Base-by-base conservation (phyloP, 495 filamentous ascomycete species). In the Penicillium fimorum region DNA sequence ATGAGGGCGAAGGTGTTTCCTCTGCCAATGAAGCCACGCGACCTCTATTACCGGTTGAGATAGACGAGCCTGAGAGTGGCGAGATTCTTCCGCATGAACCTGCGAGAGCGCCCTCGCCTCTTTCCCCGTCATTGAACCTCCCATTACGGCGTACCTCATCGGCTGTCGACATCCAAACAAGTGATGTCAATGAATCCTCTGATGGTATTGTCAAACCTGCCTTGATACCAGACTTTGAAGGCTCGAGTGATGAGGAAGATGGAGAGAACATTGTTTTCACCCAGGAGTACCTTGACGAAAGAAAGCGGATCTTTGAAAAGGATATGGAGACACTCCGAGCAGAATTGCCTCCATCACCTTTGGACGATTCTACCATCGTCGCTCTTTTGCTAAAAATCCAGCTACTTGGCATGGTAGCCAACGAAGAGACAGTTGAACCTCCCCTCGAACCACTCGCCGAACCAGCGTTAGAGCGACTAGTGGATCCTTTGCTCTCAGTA, bases 231-330 rank as follows among this genome's bases (percentile, higher is more conserved):
- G 70, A 69, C 35, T 73, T 77, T 44, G 59, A 47, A 24, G 60
- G 58, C 25, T 70, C 68, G 9, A 75, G 68, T 47, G 75, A 78
- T 13, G 75, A 77, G 56, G 76, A 79, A 45, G 74, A 78, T n/a
- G 74, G 77, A 38, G 75, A 78, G 18, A 75, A 75, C 47, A 61
- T 65, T 3, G 65, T 75, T 17, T 76, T 82, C 22, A 79, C 73
- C 8, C 74, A 82, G 20, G 77, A 80, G 33, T 79, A 82, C 55
- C 62, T 80, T 8, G 73, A 78, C n/a, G 73, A 77, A 53, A 69
- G 76, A 18, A 78, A 79, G 58, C 68, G 60, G 13, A 72, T 73
- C 1, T 80, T 79, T 32, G 76, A 82, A 52, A 75, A 70, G 42
- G 74, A 79, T 30, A 73, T 81, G 64, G 61, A 70, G 37, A 55